Evolutionary conservation across 2,329 filamentous ascomycete genomes (phyloP).

Genomic region (Leptographium lundbergii): DNA sequence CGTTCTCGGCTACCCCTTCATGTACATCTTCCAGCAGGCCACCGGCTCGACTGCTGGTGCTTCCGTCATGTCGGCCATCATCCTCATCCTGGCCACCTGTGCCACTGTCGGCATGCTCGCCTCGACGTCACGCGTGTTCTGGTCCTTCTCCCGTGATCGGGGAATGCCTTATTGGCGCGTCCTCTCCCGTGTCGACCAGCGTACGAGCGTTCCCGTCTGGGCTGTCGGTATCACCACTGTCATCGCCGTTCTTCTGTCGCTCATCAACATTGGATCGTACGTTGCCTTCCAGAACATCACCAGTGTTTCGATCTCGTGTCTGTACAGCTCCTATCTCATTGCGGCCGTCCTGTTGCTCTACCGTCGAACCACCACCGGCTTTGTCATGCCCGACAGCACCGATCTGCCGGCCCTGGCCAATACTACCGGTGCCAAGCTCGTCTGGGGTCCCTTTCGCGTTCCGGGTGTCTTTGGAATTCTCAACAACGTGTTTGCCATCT

Average conservation of each 20-base stretch:
- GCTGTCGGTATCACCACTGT: constrained; percentile 1
- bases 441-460: constrained; percentile 30
- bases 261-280: constrained; percentile 2
- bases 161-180: constrained; percentile 26
- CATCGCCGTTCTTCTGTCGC: constrained; percentile 1
- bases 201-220: constrained; percentile 24
- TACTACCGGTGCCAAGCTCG: constrained; percentile 37
- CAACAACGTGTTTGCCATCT: constrained; percentile 27
- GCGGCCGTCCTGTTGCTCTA: constrained; percentile 29
- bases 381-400: constrained; percentile 34
- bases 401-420: constrained; percentile 34
- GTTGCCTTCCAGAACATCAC: constrained; percentile 2
- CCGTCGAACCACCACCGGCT: constrained; percentile 35
- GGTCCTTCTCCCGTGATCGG: constrained; percentile 31
- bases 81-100: constrained; percentile 32
- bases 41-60: constrained; percentile 33
- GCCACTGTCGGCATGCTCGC: constrained; percentile 39
- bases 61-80: constrained; percentile 33
- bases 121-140: constrained; percentile 37
- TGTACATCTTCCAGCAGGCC: constrained; percentile 42
- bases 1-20: constrained; percentile 40
- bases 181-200: constrained; percentile 23
- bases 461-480: constrained; percentile 26
- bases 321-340: constrained; percentile 32
- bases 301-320: constrained; percentile 18